phyloP scores from a whole-genome alignment of 345 rosid species.

The Populus alba region DNA sequence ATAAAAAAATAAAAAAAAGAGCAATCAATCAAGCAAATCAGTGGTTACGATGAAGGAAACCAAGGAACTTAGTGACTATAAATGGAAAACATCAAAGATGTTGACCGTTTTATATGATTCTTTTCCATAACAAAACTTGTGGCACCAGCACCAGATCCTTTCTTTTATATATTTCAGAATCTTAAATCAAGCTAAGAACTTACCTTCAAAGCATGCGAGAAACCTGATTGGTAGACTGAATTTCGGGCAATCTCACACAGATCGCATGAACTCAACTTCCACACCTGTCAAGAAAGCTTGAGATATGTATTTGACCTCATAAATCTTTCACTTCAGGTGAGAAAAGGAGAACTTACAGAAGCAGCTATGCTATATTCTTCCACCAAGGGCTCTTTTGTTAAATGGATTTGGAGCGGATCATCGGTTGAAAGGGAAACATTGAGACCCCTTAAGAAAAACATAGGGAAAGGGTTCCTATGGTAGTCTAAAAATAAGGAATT shows the following conservation, averaged over 20 bases:
- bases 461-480: conserved; percentile 88
- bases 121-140: neutral
- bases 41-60: neutral
- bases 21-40: neutral
- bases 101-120: neutral
- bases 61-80: neutral
- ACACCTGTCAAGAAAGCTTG: conserved; percentile 48
- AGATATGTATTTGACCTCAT: neutral
- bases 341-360: conserved; percentile 55
- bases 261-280: conserved; percentile 98
- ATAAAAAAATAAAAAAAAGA: neutral
- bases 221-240: conserved; percentile 98
- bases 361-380: conserved; percentile 99
- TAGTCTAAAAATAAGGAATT: conserved; percentile 94
- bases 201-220: conserved; percentile 98
- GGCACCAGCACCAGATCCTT: neutral
- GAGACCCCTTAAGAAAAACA: conserved; percentile 90
- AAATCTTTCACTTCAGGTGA: neutral
- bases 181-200: neutral
- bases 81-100: neutral
- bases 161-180: conserved; percentile 10
- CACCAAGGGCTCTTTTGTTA: conserved; percentile 94
- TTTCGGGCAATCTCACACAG: conserved; percentile 97
- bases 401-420: conserved; percentile 96
- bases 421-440: conserved; percentile 97